Evolutionary conservation across 768 basidiomycete species (phyloP), one percentile per base, ranked within the genome.

Genomic region (Lactifluus echinatus): DNA sequence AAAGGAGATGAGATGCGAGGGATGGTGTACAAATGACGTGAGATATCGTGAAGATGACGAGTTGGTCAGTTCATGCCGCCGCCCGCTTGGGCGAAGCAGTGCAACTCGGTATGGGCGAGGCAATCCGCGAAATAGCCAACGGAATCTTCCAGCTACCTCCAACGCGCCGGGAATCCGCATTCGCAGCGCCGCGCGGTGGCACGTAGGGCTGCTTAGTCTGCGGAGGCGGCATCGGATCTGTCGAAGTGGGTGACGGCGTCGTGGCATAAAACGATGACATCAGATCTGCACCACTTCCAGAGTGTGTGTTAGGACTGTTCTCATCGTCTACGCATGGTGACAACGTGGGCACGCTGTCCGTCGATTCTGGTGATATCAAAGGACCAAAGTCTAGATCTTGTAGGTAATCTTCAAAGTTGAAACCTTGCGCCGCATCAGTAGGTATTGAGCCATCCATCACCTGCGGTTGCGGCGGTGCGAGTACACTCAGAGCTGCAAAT

Each of bases 131-230:
- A n/a, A n/a, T n/a, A n/a, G n/a, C n/a, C n/a, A n/a, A n/a, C n/a
- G n/a, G n/a, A n/a, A n/a, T n/a, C n/a, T n/a, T 45, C 59, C 62
- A 63, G 24, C 8, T 61, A 0, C 62, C 59, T 17, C 50, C 62
- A 21, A 63, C 62, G 2, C 52, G 59, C 2, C 62, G 55, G 15
- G 26, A n/a, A 12, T 42, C 29, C 3, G 51, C 19, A 7, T 57
- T 61, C 24, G 52, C 43, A 12, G 59, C 59, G 12, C 55, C 55
- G 8, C 50, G 28, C 15, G 55, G 60, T 8, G 59, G 55, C 12
- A 43, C 26, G 24, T 57, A 56, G 6, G 47, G 33, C 7, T 36
- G 17, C 26, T 21, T 31, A 8, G 24, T 10, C 4, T 14, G 23
- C 0, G 45, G 28, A 21, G 31, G 50, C 6, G 50, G 33, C 2